Conservation (phyloP, 1,284 basidiomycete genomes). For the Amylostereum areolatum region DNA sequence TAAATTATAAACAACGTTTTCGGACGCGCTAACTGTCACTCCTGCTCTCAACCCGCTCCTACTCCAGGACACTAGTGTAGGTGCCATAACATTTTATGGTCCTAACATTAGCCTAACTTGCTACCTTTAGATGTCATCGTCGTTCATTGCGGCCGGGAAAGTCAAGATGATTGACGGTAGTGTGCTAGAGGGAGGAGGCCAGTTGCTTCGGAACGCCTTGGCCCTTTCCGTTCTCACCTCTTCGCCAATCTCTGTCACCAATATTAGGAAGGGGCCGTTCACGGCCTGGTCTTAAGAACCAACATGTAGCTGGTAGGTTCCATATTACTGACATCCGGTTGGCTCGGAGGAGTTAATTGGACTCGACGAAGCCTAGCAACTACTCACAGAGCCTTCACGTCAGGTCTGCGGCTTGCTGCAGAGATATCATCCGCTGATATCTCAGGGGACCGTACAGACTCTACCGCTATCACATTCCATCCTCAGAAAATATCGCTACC, state of each 20-base stretch:
- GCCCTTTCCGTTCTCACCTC: conserved; percentile 53
- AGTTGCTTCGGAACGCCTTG: conserved; percentile 62
- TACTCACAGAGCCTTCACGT: not conserved
- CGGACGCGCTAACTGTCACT: too few relatives aligned
- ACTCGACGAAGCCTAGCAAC: not conserved
- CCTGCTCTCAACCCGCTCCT: too few relatives aligned
- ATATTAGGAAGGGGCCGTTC: conserved; percentile 49
- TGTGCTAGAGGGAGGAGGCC: conserved; percentile 59
- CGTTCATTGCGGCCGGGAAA: too few relatives aligned
- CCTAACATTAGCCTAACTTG: too few relatives aligned
- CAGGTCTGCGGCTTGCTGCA: conserved; percentile 59
- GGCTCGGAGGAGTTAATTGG: too few relatives aligned
- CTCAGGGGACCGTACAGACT: conserved; percentile 44
- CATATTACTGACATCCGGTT: not conserved
- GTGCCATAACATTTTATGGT: too few relatives aligned
- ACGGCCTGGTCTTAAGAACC: conserved; percentile 59
- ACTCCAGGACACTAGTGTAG: too few relatives aligned
- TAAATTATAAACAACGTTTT: too few relatives aligned
- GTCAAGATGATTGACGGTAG: conserved; percentile 32
- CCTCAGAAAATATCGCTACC: conserved; percentile 42
- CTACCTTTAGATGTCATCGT: too few relatives aligned
- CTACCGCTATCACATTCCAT: conserved; percentile 42
- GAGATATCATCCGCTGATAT: conserved; percentile 48
- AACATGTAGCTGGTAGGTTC: conserved; percentile 58
- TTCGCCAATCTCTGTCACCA: conserved; percentile 50